Evolutionary conservation across 495 filamentous ascomycete species (phyloP).

Genomic region (Aspergillus incahuasiensis): DNA sequence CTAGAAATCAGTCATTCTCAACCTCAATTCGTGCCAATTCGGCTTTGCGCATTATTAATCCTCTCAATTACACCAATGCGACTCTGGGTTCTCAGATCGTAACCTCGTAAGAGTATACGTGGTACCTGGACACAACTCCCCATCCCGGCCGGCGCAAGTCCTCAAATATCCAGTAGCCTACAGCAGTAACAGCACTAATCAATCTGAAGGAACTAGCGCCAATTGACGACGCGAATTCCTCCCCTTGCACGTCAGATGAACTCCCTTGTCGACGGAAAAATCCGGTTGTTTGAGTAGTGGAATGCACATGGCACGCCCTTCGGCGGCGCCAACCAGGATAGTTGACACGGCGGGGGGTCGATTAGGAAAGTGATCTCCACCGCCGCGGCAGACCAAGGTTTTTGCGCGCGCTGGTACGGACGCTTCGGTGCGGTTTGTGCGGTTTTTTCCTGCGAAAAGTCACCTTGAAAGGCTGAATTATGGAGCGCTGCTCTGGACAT

Average conservation of each 20-base stretch:
- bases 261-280: conserved; percentile 5
- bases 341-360: conserved; percentile 8
- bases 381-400: neutral
- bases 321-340: conserved; percentile 25
- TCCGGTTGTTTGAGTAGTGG: conserved; percentile 19
- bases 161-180: neutral
- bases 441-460: neutral
- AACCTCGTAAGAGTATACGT: too few species aligned
- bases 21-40: too few species aligned
- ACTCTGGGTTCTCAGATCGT: too few species aligned
- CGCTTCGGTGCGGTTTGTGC: neutral
- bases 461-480: neutral
- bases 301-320: conserved; percentile 29
- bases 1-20: too few species aligned
- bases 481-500: neutral
- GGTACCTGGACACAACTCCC: too few species aligned
- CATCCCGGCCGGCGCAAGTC: too few species aligned
- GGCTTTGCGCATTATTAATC: too few species aligned
- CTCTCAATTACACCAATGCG: too few species aligned
- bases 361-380: conserved; percentile 16
- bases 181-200: too few species aligned
- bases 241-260: conserved; percentile 8
- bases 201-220: neutral
- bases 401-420: neutral
- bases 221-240: neutral